Evolutionary conservation across 495 filamentous ascomycete genomes (phyloP).

Genomic region (Hypoxylon perforatum): DNA sequence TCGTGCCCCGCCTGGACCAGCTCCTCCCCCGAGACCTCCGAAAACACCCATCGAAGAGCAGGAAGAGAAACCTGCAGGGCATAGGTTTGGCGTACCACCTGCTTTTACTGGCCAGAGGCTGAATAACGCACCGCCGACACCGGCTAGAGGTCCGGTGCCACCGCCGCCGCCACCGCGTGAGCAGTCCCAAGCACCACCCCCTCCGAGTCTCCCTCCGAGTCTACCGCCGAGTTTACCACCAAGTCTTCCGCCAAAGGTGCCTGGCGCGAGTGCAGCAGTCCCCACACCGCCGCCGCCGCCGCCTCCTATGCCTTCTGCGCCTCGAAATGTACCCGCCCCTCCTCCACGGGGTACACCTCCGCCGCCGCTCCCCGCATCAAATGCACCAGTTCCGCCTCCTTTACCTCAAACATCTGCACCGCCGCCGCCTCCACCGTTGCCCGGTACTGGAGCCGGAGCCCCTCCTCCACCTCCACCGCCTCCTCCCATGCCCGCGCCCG

Average conservation of each 20-base stretch:
- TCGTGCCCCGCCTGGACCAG: conserved; percentile 75
- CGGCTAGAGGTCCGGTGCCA: conserved; percentile 72
- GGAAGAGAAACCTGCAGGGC: conserved; percentile 50
- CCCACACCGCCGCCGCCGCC: conserved; percentile 71
- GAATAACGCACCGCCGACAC: conserved; percentile 73
- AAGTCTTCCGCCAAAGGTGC: conserved; percentile 74
- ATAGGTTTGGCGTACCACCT: conserved; percentile 82
- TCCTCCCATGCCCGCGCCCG: conserved; percentile 38
- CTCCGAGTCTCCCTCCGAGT: conserved; percentile 52
- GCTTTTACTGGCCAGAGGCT: conserved; percentile 76
- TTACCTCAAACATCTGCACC: conserved; percentile 52
- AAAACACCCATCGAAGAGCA: conserved; percentile 84
- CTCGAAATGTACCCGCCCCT: conserved; percentile 44
- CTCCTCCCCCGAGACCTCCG: conserved; percentile 86
- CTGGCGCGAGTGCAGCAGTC: conserved; percentile 67
- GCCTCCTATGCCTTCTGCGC: conserved; percentile 44
- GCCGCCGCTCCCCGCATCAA: conserved; percentile 52
- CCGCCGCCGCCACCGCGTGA: conserved; percentile 74
- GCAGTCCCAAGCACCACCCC: conserved; percentile 56
- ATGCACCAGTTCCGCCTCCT: conserved; percentile 50
- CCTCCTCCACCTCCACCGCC: conserved; percentile 52
- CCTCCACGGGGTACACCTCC: conserved; percentile 46
- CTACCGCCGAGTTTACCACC: neutral
- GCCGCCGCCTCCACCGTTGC: conserved; percentile 54
- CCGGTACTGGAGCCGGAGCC: conserved; percentile 29